These are phyloP conservation scores for Gynochthodes officinalis DNA, from an alignment of 257 asterid genomes.

Conservation along the genomic window DNA sequence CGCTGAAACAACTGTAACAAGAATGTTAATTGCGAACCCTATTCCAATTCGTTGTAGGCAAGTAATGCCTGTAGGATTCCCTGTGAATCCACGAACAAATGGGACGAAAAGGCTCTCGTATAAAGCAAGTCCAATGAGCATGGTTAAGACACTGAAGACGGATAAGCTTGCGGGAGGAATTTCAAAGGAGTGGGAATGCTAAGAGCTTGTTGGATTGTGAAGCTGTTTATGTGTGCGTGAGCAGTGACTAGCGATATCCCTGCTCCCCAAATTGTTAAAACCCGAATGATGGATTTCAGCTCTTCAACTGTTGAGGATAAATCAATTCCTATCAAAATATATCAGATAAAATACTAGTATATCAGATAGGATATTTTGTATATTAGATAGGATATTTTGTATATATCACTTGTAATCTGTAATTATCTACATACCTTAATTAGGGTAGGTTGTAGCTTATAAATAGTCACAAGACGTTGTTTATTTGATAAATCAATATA, in stretches of 20 bases:
- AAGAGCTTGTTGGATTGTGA: conserved; percentile 66
- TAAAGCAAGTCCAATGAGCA: conserved; percentile 40
- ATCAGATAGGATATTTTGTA: too few relatives aligned
- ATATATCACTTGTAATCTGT: too few relatives aligned
- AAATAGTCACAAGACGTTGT: too few relatives aligned
- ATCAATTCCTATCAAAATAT: too few relatives aligned
- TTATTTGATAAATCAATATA: too few relatives aligned
- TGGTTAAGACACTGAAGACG: conserved; percentile 55
- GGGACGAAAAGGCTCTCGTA: conserved; percentile 73
- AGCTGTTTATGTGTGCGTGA: conserved; percentile 53
- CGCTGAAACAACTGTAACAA: conserved; percentile 50
- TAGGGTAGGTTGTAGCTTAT: too few relatives aligned
- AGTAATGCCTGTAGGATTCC: conserved; percentile 51
- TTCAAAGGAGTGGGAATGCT: conserved; percentile 49
- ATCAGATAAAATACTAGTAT: too few relatives aligned
- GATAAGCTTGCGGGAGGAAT: conserved; percentile 75
- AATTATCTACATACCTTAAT: too few relatives aligned
- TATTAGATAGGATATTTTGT: too few relatives aligned
- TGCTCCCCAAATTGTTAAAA: conserved; percentile 71
- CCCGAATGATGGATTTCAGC: conserved; percentile 51
- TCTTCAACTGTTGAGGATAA: too few relatives aligned
- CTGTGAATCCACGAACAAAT: conserved; percentile 39
- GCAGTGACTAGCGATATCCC: conserved; percentile 56
- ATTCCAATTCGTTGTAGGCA: conserved; percentile 77
- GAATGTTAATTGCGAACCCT: conserved; percentile 46